phyloP scores from a whole-genome alignment of 306 rosid species.

The Lupinus albus region DNA sequence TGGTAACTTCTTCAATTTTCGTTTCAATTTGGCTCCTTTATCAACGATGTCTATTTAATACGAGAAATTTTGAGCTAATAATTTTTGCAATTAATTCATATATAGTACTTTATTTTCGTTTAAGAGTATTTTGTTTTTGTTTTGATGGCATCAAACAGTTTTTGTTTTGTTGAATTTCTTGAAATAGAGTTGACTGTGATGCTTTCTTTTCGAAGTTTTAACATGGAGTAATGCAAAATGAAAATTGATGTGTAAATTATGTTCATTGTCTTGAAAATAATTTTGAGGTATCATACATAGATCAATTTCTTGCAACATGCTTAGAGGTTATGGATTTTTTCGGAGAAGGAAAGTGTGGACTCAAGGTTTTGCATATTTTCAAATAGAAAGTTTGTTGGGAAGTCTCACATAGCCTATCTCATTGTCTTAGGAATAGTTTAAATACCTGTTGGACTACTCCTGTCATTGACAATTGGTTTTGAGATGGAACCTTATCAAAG shows the following conservation, averaged over 20 bases:
- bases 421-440: too few species aligned
- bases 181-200: not conserved
- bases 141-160: not conserved
- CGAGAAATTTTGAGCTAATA: not conserved
- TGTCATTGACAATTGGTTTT: too few species aligned
- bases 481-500: too few species aligned
- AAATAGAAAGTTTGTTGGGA: too few species aligned
- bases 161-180: not conserved
- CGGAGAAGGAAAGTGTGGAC: not conserved
- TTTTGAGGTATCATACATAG: not conserved
- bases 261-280: not conserved
- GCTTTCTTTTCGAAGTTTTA: too few species aligned
- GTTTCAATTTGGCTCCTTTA: too few species aligned
- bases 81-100: not conserved
- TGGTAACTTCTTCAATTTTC: not conserved
- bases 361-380: too few species aligned
- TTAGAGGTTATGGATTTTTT: not conserved
- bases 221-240: not conserved
- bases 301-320: not conserved
- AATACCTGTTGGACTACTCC: too few species aligned
- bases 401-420: too few species aligned
- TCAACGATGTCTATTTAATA: not conserved
- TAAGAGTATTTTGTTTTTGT: not conserved
- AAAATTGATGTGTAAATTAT: not conserved
- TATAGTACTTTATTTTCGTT: too few species aligned